Conservation (phyloP, 208 protist species). For the Crithidia mellificae region DNA sequence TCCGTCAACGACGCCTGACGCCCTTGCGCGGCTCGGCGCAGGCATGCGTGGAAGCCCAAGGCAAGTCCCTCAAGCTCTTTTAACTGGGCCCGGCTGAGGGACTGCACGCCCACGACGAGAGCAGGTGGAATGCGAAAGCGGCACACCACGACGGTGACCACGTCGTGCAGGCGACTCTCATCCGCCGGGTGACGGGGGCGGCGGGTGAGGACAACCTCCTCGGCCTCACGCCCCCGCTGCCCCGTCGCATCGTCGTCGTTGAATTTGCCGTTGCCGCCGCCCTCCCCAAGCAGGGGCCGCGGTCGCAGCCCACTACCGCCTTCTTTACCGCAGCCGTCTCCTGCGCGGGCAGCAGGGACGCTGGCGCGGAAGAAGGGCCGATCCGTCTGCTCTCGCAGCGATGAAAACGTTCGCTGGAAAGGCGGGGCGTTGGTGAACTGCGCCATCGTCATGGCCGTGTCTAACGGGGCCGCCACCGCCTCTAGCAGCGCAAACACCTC, state of each 20-base stretch:
- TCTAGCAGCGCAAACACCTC: conserved; percentile 14
- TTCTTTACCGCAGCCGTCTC: too few relatives aligned
- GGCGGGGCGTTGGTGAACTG: background rate
- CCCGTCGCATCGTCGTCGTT: background rate
- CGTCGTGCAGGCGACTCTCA: conserved; percentile 17
- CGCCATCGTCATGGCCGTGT: background rate
- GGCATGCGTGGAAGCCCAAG: conserved; percentile 19
- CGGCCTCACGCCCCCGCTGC: background rate
- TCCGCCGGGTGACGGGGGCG: conserved; percentile 18
- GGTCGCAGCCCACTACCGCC: background rate
- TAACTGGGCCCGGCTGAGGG: conserved; percentile 11
- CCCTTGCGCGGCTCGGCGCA: conserved; percentile 14
- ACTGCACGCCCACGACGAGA: background rate
- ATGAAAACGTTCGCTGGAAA: too few relatives aligned
- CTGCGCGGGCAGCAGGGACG: background rate
- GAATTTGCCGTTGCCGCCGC: background rate
- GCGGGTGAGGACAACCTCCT: conserved; percentile 4
- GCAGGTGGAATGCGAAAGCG: conserved; percentile 11
- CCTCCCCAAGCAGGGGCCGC: background rate
- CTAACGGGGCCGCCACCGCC: conserved; percentile 3
- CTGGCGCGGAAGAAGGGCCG: background rate
- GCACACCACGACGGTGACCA: conserved; percentile 34
- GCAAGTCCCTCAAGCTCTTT: conserved; percentile 18
- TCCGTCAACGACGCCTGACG: conserved; percentile 19
- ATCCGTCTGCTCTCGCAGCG: background rate